phyloP scores from a whole-genome alignment of 148 eudicot genomes.

The Persicaria tinctoria region DNA sequence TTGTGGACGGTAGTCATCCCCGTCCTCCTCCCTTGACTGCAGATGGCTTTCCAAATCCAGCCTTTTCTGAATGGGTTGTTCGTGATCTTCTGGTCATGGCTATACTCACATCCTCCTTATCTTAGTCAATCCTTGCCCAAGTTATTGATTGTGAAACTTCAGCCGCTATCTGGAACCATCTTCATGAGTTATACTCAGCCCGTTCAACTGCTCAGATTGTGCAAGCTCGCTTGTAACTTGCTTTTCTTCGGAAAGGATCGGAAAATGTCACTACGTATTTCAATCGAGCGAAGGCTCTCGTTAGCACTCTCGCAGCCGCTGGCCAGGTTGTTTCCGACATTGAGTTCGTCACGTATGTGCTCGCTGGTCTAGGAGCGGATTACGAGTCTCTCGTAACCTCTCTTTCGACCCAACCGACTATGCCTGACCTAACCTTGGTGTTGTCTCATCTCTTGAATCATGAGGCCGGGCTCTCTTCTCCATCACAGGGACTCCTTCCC shows the following conservation, averaged over 20 bases:
- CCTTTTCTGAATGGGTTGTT: background rate
- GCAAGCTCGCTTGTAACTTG: background rate
- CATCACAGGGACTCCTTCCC: too few species aligned
- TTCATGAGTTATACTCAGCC: background rate
- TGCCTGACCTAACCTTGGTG: background rate
- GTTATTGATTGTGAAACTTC: background rate
- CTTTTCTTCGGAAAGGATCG: background rate
- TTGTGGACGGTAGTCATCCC: background rate
- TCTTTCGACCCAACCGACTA: background rate
- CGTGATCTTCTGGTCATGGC: background rate
- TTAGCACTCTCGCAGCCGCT: background rate
- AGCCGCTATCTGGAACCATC: background rate
- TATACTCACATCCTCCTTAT: background rate
- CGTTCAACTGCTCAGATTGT: background rate
- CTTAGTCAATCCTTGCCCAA: background rate
- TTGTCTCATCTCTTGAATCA: background rate
- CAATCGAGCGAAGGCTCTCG: background rate
- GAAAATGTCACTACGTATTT: too few species aligned
- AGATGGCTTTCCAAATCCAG: background rate
- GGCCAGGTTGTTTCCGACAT: background rate
- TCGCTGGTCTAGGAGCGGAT: background rate
- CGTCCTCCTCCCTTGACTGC: background rate
- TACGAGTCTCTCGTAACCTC: background rate
- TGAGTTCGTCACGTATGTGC: background rate
- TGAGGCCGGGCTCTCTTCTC: background rate